Percentiles rank a stretch among this genome's conserved stretches.
These are phyloP conservation scores for Ustilago lituana DNA, from an alignment of 1,284 basidiomycete species.

Conservation along the genomic window DNA sequence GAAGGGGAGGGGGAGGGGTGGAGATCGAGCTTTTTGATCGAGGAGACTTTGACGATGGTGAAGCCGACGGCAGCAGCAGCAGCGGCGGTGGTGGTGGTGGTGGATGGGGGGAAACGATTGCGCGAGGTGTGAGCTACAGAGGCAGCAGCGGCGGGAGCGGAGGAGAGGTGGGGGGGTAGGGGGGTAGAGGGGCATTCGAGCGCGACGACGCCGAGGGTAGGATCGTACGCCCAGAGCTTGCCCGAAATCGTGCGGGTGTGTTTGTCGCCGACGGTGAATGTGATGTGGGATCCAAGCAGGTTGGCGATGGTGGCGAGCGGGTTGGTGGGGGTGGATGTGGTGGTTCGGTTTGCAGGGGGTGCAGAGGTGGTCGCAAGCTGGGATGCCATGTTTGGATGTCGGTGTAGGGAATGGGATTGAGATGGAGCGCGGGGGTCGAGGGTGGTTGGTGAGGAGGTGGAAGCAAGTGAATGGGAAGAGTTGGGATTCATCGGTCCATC, in stretches of 20 bases:
- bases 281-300: conserved; percentile 37
- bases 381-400: conserved; percentile 13
- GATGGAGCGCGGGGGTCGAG: too few species aligned
- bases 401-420: not conserved
- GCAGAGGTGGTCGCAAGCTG: conserved; percentile 13
- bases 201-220: conserved; percentile 50
- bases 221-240: conserved; percentile 63
- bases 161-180: conserved; percentile 27
- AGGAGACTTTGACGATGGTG: conserved; percentile 55
- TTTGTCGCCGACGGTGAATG: conserved; percentile 41
- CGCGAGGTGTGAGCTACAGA: conserved; percentile 40
- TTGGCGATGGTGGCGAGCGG: conserved; percentile 37
- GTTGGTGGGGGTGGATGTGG: conserved; percentile 13
- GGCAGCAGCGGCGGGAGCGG: conserved; percentile 48
- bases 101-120: conserved; percentile 27
- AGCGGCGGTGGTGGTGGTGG: not conserved
- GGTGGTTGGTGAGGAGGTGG: not conserved
- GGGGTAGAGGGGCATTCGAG: conserved; percentile 51
- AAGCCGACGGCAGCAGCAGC: conserved; percentile 55
- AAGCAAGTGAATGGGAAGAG: too few species aligned
- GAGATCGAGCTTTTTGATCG: conserved; percentile 54
- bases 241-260: conserved; percentile 42
- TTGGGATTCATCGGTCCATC: too few species aligned
- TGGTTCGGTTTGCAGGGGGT: conserved; percentile 17
- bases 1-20: conserved; percentile 8